A percentile compares a stretch with the other conserved stretches of the same genome.
Evolutionary conservation across 1,139 yeast species (phyloP).

Genomic region (Suhomyces coccinellae): DNA sequence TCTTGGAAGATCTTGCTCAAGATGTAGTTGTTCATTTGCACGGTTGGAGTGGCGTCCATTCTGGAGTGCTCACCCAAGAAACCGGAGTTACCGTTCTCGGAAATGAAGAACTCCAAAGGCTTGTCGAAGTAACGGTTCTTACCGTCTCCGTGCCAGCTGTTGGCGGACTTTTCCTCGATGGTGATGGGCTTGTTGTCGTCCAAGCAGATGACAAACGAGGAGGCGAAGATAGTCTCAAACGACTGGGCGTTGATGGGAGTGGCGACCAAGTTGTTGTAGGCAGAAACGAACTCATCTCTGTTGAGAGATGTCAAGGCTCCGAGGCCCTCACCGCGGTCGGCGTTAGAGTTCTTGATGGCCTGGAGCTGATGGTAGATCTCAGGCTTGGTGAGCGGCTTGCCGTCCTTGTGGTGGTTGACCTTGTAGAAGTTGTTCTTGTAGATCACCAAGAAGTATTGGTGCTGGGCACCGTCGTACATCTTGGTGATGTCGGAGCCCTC

Average conservation of each 20-base stretch:
- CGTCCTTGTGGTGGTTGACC: conserved; percentile 64
- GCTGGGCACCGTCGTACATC: conserved; percentile 48
- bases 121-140: conserved; percentile 89
- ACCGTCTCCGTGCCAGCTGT: conserved; percentile 95
- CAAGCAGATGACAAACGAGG: conserved; percentile 79
- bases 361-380: conserved; percentile 69
- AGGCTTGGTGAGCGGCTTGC: conserved; percentile 55
- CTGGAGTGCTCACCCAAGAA: conserved; percentile 95
- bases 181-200: conserved; percentile 77
- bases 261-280: conserved; percentile 57
- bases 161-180: conserved; percentile 80
- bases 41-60: conserved; percentile 98
- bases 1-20: conserved; percentile 55
- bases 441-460: conserved; percentile 72
- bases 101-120: conserved; percentile 81
- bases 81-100: conserved; percentile 85
- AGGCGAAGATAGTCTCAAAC: conserved; percentile 67
- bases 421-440: conserved; percentile 82
- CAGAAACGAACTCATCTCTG: conserved; percentile 77
- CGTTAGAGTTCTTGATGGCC: conserved; percentile 49
- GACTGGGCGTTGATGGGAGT: conserved; percentile 60
- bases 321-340: conserved; percentile 49
- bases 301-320: conserved; percentile 84
- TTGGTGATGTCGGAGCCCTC: conserved; percentile 58
- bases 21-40: conserved; percentile 79